Conservation (phyloP, 345 rosid genomes). For the Hibiscus mutabilis region DNA sequence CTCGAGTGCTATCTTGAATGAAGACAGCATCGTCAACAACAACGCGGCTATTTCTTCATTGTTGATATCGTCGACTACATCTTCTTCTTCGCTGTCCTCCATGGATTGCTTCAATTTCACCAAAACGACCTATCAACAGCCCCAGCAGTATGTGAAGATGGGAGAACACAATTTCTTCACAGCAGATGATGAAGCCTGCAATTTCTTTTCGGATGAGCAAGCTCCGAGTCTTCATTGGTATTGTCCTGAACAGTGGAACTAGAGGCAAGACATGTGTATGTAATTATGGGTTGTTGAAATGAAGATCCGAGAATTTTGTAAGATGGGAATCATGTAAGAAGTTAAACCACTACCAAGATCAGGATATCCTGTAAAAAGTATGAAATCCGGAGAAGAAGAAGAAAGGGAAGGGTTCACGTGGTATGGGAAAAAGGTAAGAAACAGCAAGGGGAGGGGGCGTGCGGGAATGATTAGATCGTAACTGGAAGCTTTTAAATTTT, state of each 20-base stretch:
- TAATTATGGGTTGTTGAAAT: neutral
- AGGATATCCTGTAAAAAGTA: neutral
- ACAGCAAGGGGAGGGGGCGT: slow-evolving; percentile 9
- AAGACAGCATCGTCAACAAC: slow-evolving; percentile 31
- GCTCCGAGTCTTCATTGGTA: slow-evolving; percentile 82
- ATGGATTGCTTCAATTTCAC: slow-evolving; percentile 23
- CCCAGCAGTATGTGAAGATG: slow-evolving; percentile 66
- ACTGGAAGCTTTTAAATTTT: neutral
- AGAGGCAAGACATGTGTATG: neutral
- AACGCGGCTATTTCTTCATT: slow-evolving; percentile 37
- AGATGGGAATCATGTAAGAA: neutral
- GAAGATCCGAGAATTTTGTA: slow-evolving; percentile 13
- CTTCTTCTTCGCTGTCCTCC: slow-evolving; percentile 15
- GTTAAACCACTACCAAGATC: neutral
- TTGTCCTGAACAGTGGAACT: slow-evolving; percentile 55
- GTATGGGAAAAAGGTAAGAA: slow-evolving; percentile 20
- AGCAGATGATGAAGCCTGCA: slow-evolving; percentile 75
- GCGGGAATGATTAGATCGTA: slow-evolving; percentile 48
- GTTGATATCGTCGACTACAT: slow-evolving; percentile 14
- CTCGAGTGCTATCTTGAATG: slow-evolving; percentile 76
- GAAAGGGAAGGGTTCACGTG: slow-evolving; percentile 15
- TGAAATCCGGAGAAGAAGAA: neutral
- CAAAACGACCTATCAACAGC: slow-evolving; percentile 17
- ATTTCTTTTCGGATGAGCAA: slow-evolving; percentile 80
- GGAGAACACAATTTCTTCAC: slow-evolving; percentile 76